These are phyloP conservation scores for Solanum neorickii DNA, from an alignment of 257 asterid genomes.

Conservation along the genomic window DNA sequence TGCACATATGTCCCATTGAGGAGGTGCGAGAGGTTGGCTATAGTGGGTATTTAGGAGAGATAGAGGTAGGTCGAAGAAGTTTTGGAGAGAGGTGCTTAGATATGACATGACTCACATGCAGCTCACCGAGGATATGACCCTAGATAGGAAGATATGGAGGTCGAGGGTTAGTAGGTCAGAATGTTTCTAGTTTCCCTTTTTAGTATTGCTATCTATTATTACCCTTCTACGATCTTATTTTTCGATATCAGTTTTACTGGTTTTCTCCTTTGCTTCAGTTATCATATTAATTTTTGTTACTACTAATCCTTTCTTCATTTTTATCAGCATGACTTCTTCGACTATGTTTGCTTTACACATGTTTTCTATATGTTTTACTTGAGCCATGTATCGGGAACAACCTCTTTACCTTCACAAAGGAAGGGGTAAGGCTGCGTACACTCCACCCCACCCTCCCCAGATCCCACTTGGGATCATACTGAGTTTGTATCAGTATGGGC, in stretches of 20 bases:
- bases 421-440: background rate
- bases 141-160: background rate
- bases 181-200: background rate
- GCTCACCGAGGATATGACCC: background rate
- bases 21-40: background rate
- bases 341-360: background rate
- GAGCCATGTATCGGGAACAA: background rate
- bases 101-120: background rate
- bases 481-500: background rate
- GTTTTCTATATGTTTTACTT: background rate
- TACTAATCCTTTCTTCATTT: background rate
- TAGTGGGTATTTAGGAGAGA: background rate
- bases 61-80: background rate
- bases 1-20: background rate
- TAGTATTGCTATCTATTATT: background rate
- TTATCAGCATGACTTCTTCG: background rate
- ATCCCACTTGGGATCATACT: background rate
- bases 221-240: background rate
- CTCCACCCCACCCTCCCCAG: background rate
- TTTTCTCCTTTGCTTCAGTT: background rate
- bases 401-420: background rate
- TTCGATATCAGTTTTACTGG: background rate
- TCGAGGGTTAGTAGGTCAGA: background rate
- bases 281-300: background rate
- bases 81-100: background rate